A percentile compares a stretch with the other conserved stretches of the same genome.
phyloP scores from a whole-genome alignment of 1,139 yeast genomes.

The Pneumocystis wakefieldiae region DNA sequence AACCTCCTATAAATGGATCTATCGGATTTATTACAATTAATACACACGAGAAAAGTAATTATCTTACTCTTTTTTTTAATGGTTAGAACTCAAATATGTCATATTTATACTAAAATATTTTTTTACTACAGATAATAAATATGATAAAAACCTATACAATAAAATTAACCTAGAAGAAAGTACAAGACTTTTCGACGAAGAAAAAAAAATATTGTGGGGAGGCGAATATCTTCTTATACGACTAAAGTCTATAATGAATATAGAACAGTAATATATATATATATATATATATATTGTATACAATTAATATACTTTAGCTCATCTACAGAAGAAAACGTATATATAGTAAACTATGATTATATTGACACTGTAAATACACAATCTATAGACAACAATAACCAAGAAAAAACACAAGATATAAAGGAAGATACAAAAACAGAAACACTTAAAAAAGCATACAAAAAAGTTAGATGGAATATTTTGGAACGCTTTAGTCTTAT shows the following conservation, averaged over 20 bases:
- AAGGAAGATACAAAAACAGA: neutral
- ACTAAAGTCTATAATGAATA: conserved; percentile 39
- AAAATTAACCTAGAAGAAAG: conserved; percentile 38
- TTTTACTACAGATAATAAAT: conserved; percentile 38
- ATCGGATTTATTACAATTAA: conserved; percentile 70
- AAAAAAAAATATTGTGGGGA: conserved; percentile 70
- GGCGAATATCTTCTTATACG: conserved; percentile 59
- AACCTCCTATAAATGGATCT: conserved; percentile 86
- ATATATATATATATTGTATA: neutral
- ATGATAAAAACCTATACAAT: conserved; percentile 52
- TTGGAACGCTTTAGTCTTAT: conserved; percentile 74
- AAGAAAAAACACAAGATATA: neutral
- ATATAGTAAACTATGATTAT: neutral
- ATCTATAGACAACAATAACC: neutral
- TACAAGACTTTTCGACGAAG: conserved; percentile 55
- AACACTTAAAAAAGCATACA: conserved; percentile 9
- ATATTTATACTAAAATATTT: neutral
- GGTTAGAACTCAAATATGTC: conserved; percentile 22
- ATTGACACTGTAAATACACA: neutral
- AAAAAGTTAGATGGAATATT: conserved; percentile 65
- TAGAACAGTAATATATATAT: conserved; percentile 40
- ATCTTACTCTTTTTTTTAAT: conserved; percentile 80
- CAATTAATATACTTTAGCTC: neutral
- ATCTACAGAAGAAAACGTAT: neutral
- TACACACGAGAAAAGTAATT: conserved; percentile 46